A percentile compares a stretch with the other conserved stretches of the same genome.
These are phyloP conservation scores for Pleurotus ostreatus DNA, from an alignment of 768 basidiomycete genomes.

Conservation along the genomic window DNA sequence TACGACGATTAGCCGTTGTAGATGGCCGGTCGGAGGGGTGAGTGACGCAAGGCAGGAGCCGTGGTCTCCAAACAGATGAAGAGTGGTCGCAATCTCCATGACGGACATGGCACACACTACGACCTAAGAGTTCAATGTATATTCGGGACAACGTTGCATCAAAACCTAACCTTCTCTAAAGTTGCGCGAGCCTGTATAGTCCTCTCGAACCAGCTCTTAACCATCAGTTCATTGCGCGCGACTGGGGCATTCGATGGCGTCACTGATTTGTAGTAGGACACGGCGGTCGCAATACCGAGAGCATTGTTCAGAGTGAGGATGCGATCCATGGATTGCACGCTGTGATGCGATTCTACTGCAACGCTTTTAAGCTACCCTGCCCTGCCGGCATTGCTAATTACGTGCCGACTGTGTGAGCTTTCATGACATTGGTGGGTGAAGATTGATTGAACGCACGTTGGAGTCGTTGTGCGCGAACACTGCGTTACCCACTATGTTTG, in stretches of 20 bases:
- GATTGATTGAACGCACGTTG: too few species aligned
- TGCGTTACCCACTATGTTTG: too few species aligned
- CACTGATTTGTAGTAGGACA: slow-evolving; percentile 31
- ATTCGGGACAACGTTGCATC: not conserved
- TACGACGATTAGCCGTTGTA: not conserved
- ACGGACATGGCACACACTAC: not conserved
- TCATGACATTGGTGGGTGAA: too few species aligned
- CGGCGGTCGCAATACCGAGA: slow-evolving; percentile 24
- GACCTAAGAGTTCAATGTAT: not conserved
- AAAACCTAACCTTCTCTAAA: not conserved
- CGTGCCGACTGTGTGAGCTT: too few species aligned
- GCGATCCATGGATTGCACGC: too few species aligned
- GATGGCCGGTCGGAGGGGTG: not conserved
- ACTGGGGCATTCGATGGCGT: slow-evolving; percentile 37
- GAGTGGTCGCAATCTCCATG: not conserved
- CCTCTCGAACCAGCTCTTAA: slow-evolving; percentile 20
- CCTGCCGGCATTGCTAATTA: too few species aligned
- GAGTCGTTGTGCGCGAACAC: too few species aligned
- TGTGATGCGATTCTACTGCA: too few species aligned
- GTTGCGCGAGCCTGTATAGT: not conserved
- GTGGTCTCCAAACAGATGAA: not conserved
- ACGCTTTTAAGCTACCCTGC: too few species aligned
- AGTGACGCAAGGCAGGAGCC: not conserved
- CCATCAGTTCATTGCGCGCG: slow-evolving; percentile 27
- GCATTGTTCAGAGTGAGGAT: slow-evolving; percentile 15